Conservation (phyloP, 768 basidiomycete genomes). For the Mycena polygramma region DNA sequence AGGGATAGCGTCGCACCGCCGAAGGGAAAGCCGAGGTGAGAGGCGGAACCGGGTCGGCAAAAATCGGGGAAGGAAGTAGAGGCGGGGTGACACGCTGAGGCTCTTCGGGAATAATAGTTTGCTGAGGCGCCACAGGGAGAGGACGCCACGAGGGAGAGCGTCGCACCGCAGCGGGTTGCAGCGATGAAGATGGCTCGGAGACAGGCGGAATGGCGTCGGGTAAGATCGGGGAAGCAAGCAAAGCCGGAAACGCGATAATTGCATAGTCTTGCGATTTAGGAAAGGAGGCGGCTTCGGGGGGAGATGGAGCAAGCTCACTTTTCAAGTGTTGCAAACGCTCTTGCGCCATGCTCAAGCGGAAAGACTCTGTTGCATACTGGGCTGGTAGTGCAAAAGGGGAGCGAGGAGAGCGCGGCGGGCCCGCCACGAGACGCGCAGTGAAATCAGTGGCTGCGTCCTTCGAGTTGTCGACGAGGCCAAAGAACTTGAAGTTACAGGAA, state of each 20-base stretch:
- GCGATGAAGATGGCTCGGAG: no score
- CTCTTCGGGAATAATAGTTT: slow-evolving; percentile 1
- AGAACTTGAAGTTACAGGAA: neutral
- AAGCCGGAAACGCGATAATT: no score
- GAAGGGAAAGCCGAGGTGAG: neutral
- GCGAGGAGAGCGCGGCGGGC: slow-evolving; percentile 12
- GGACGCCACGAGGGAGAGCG: neutral
- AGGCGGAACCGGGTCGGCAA: neutral
- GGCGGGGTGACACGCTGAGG: neutral
- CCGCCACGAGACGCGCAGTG: slow-evolving; percentile 12
- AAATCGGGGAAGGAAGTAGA: slow-evolving; percentile 12
- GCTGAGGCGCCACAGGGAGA: no score
- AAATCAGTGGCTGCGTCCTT: neutral
- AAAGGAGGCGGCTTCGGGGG: neutral
- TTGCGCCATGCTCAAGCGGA: neutral
- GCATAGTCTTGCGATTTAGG: slow-evolving; percentile 1
- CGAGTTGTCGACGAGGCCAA: neutral
- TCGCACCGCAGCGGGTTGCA: neutral
- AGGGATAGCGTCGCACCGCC: slow-evolving; percentile 8
- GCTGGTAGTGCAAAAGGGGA: neutral
- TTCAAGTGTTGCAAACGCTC: neutral
- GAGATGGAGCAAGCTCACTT: neutral
- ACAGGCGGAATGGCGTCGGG: no score
- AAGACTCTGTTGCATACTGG: neutral
- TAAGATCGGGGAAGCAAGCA: no score